Base-by-base conservation (phyloP, 2,329 filamentous ascomycete species). In the Trichoderma guizhouense region DNA sequence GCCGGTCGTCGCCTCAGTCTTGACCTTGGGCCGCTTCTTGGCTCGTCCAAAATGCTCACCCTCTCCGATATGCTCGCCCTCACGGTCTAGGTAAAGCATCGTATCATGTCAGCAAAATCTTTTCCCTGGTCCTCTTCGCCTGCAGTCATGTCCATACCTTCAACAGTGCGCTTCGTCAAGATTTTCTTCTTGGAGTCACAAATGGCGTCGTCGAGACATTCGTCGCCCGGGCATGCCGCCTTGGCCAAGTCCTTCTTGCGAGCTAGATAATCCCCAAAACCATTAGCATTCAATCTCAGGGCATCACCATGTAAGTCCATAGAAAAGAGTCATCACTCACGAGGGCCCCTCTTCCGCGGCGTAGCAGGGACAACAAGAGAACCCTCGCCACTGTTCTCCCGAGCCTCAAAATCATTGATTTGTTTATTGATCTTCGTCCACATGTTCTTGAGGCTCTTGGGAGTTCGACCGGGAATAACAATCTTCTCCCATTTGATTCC, bases 391-490 rank as follows among this genome's bases (percentile, higher is more conserved):
- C 72, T 32, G 4, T 15, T 68, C 36, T 61, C 64, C 8, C 34
- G 66, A 11, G 66, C 26, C 53, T 69, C 71, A 21, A 69, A 60
- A 1, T 74, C 64, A 55, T 39, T 75, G 11, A 83, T 78, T 3
- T 76, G 74, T 36, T 83, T 83, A 30, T 79, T 78, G 26, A 83
- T 77, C 12, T 76, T 78, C 1, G 78, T 79, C 82, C 82, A 84
- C 70, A 79, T 77, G 55, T 81, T 79, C 73, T 81, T 76, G 0
- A 84, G 73, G 2, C 80, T 81, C 72, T 84, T 84, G 26, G 75
- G 71, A 2, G 81, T 83, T 8, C 82, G 81, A 0, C 79, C 81
- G 0, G 80, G 79, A 77, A 84, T 82, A 28, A 75, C 74, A 30
- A 84, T 75, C 3, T 73, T 73, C 2, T 73, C 71, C 82, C 82